Evolutionary conservation across 257 asterid species (phyloP), one percentile per base, ranked within the genome.

Genomic region (Capsicum baccatum): DNA sequence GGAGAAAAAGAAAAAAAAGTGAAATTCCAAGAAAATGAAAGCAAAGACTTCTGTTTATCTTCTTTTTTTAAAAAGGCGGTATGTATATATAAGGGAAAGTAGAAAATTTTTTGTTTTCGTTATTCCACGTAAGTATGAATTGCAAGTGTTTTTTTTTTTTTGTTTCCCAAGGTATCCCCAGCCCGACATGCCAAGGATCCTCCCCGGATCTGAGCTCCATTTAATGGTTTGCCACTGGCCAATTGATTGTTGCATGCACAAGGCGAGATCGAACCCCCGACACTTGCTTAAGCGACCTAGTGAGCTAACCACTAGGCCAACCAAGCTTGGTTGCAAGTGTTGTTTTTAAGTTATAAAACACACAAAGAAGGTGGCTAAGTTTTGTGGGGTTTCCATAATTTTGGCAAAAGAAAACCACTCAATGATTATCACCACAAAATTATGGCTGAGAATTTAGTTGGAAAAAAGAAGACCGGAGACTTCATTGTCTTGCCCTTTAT

Each of bases 321-420:
- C 33, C 33, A 26, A 26, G 33, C 33, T 26, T 26, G 33, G 50
- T 62, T 6, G 47, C 12, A 26, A 9, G n/a, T 76, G 21, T 82
- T 76, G 70, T 52, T 39, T 82, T 79, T 82, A 83, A 85, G 82
- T 69, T 81, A 82, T 73, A 60, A 78, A 82, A 81, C 89, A 85
- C 83, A 4, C 10, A 26, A 26, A 60, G 83, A 89, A 85, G 79
- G 62, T 76, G 54, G 68, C 70, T 60, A 56, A 56, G 76, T 74
- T 88, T 52, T 66, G 73, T 42, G 33, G 33, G 33, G 33, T 26
- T 26, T 26, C 33, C 1, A 26, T 26, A 26, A 26, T 26, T 26
- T 26, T 26, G 33, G 88, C 85, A 84, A 86, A 86, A 84, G 67
- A 87, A 92, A 84, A 70, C 93, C 92, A 92, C 86, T 57, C 90